Percentiles rank a stretch among this genome's conserved stretches.
Conservation (phyloP, 306 rosid species). For the Cucumis cinereus region DNA sequence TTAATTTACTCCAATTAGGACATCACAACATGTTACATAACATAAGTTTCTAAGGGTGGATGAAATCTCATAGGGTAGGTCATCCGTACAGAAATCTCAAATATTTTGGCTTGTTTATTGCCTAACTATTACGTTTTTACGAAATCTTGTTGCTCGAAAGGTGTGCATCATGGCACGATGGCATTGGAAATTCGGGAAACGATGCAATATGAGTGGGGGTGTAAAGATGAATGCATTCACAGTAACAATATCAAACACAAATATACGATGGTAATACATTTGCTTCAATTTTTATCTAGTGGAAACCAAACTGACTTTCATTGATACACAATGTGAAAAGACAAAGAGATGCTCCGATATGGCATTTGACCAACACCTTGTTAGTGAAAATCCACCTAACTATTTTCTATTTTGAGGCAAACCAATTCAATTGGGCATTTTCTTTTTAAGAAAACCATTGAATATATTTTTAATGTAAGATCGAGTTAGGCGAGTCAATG, state of each 20-base stretch:
- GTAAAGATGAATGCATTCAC: background rate
- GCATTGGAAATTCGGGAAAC: background rate
- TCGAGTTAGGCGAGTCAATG: conserved; percentile 1
- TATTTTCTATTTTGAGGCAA: background rate
- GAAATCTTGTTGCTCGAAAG: too few relatives aligned
- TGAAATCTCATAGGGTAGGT: too few relatives aligned
- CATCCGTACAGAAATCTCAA: background rate
- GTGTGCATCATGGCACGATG: background rate
- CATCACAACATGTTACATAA: background rate
- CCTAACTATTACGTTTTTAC: background rate
- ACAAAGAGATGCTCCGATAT: background rate
- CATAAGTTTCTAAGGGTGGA: too few relatives aligned
- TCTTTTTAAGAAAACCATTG: background rate
- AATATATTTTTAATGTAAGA: background rate
- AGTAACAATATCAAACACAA: background rate
- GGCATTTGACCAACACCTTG: background rate
- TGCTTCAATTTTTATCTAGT: background rate
- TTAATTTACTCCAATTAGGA: too few relatives aligned
- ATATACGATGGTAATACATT: background rate
- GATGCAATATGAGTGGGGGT: background rate
- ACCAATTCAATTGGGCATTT: background rate
- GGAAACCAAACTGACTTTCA: background rate
- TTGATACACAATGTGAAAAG: background rate
- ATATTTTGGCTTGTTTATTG: background rate
- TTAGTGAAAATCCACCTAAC: conserved; percentile 7